Evolutionary conservation across 2,329 filamentous ascomycete species (phyloP).

Genomic region (Fusarium caatingaense): DNA sequence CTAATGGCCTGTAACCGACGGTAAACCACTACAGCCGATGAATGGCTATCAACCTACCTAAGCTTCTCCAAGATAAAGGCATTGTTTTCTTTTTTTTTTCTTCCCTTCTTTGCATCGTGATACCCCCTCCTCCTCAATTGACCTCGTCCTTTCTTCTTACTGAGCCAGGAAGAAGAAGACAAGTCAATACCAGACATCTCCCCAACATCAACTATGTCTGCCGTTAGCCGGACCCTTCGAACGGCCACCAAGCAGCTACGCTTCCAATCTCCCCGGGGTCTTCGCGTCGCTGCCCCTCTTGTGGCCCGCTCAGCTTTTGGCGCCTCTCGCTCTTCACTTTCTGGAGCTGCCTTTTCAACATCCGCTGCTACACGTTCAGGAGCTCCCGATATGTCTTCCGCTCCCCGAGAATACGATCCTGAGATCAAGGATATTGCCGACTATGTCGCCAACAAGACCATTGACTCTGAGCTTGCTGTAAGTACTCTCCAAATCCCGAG

Average conservation of each 20-base stretch:
- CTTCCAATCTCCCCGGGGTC: slow-evolving; percentile 54
- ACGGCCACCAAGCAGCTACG: slow-evolving; percentile 66
- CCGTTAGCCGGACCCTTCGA: slow-evolving; percentile 65
- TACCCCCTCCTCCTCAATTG: slow-evolving; percentile 33
- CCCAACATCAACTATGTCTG: slow-evolving; percentile 58
- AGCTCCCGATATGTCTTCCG: slow-evolving; percentile 63
- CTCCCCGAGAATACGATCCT: slow-evolving; percentile 78
- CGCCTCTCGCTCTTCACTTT: slow-evolving; percentile 50
- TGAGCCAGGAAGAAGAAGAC: slow-evolving; percentile 20
- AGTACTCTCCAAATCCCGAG: slow-evolving; percentile 52
- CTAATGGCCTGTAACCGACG: no score
- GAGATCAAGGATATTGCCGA: slow-evolving; percentile 95
- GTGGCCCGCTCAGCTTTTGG: slow-evolving; percentile 49
- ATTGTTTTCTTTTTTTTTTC: slow-evolving; percentile 8
- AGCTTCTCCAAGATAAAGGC: slow-evolving; percentile 28
- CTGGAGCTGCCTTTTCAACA: slow-evolving; percentile 61
- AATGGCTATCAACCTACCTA: slow-evolving; percentile 19
- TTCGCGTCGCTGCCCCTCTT: slow-evolving; percentile 53
- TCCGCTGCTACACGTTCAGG: slow-evolving; percentile 60
- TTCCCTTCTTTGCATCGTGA: slow-evolving; percentile 19
- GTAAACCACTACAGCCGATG: neutral
- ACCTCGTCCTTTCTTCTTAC: slow-evolving; percentile 25
- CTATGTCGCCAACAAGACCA: slow-evolving; percentile 92
- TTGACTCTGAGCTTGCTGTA: slow-evolving; percentile 93
- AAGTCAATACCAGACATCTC: slow-evolving; percentile 1